Conservation (phyloP, 129 eudicot genomes). For the Deinandra increscens region DNA sequence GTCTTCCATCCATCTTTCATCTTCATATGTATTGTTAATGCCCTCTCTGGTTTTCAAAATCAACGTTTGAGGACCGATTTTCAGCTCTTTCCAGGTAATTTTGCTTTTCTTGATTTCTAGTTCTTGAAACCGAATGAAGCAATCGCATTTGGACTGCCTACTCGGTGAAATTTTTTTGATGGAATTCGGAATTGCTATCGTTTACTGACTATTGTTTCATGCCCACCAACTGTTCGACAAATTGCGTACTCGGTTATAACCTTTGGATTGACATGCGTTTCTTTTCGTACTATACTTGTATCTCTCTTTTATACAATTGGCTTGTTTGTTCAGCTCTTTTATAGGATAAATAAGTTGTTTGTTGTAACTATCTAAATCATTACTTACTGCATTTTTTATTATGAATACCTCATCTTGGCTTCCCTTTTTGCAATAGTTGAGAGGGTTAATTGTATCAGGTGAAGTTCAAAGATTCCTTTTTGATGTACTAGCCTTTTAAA, state of each 20-base stretch:
- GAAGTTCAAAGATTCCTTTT: not conserved
- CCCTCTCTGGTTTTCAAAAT: not conserved
- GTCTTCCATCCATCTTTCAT: slow-evolving; percentile 20
- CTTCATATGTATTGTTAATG: slow-evolving; percentile 13
- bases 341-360: not conserved
- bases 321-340: not conserved
- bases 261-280: not conserved
- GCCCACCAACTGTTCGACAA: slow-evolving; percentile 29
- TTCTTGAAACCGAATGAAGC: not conserved
- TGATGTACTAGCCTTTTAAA: not conserved
- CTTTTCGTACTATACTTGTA: not conserved
- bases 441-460: not conserved
- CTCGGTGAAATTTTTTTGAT: not conserved
- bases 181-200: not conserved
- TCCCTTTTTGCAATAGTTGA: not conserved
- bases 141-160: not conserved
- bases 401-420: too few relatives aligned
- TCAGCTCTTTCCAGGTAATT: slow-evolving; percentile 31
- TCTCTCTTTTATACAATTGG: too few relatives aligned
- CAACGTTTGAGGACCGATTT: slow-evolving; percentile 5
- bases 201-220: not conserved
- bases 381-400: not conserved
- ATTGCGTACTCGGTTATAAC: slow-evolving; percentile 16
- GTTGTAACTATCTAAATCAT: not conserved
- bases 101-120: slow-evolving; percentile 1